A percentile compares a stretch with the other conserved stretches of the same genome.
Conservation (phyloP, 2,329 filamentous ascomycete species). For the Trichophyton rubrum region DNA sequence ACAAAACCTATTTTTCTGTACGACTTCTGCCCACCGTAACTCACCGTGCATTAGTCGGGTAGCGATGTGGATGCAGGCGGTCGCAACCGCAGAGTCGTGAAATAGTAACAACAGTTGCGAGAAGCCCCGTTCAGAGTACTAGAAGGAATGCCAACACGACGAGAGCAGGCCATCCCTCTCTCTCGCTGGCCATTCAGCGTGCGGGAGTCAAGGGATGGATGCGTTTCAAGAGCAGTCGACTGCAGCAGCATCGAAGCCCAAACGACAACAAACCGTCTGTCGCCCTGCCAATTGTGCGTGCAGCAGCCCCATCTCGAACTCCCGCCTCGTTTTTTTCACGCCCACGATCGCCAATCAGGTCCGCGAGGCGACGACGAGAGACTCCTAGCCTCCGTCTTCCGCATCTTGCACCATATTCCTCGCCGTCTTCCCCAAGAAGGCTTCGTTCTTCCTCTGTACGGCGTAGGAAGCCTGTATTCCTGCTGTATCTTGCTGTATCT, state of each 20-base stretch:
- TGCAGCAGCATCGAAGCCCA: constrained; percentile 4
- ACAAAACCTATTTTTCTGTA: constrained; percentile 2
- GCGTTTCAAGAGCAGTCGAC: background rate
- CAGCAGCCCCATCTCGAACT: background rate
- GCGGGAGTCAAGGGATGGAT: background rate
- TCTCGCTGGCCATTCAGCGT: background rate
- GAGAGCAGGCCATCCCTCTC: background rate
- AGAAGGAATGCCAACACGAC: background rate
- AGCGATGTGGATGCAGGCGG: constrained; percentile 5
- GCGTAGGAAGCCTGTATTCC: too few species aligned
- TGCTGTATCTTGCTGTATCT: background rate
- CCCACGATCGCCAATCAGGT: constrained; percentile 11
- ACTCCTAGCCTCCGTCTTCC: background rate
- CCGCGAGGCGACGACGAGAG: background rate
- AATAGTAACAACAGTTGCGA: background rate
- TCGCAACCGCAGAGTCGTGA: background rate
- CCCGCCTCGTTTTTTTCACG: constrained; percentile 4
- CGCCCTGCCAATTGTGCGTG: constrained; percentile 1
- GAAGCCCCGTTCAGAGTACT: background rate
- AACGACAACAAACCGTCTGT: background rate
- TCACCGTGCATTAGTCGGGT: constrained; percentile 6
- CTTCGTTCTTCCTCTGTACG: too few species aligned
- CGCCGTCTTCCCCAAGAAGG: background rate
- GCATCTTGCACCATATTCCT: background rate
- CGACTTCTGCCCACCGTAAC: constrained; percentile 2